A percentile compares a stretch with the other conserved stretches of the same genome.
Conservation (phyloP, 2,329 filamentous ascomycete species). For the Colletotrichum paranaense region DNA sequence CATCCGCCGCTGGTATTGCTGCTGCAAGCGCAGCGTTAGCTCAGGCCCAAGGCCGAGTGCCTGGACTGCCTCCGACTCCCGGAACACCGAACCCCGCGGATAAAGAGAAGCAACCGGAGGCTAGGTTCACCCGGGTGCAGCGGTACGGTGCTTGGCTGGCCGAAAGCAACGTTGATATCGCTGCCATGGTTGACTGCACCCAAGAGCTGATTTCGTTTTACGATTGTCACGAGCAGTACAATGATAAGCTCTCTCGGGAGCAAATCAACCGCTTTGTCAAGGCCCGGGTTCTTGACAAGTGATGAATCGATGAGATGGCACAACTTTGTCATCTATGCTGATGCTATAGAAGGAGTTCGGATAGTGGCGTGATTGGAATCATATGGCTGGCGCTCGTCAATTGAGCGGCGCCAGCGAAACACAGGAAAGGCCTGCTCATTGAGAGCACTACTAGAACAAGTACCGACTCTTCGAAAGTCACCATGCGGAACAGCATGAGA, state of each 20-base stretch:
- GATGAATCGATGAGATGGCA: constrained; percentile 19
- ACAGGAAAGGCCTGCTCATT: background rate
- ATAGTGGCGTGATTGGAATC: background rate
- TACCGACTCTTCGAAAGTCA: background rate
- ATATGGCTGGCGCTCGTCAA: background rate
- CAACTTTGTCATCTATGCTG: background rate
- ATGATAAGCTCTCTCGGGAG: constrained; percentile 68
- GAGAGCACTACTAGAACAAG: background rate
- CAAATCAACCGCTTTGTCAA: constrained; percentile 71
- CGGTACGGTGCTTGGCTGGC: constrained; percentile 81
- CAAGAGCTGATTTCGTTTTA: constrained; percentile 94
- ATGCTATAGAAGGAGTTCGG: background rate
- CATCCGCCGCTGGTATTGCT: constrained; percentile 56
- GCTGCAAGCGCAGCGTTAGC: constrained; percentile 61
- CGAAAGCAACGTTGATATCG: constrained; percentile 86
- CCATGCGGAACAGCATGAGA: background rate
- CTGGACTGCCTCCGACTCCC: constrained; percentile 31
- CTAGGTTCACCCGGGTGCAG: constrained; percentile 73
- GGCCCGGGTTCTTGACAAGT: constrained; percentile 66
- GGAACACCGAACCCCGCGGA: constrained; percentile 33
- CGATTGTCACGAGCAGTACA: constrained; percentile 73
- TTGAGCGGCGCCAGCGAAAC: background rate
- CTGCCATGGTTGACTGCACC: constrained; percentile 86
- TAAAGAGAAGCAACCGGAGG: constrained; percentile 64
- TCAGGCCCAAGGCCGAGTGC: constrained; percentile 47